These are phyloP conservation scores for Cynanchum wilfordii DNA, from an alignment of 257 asterid species.

Conservation along the genomic window DNA sequence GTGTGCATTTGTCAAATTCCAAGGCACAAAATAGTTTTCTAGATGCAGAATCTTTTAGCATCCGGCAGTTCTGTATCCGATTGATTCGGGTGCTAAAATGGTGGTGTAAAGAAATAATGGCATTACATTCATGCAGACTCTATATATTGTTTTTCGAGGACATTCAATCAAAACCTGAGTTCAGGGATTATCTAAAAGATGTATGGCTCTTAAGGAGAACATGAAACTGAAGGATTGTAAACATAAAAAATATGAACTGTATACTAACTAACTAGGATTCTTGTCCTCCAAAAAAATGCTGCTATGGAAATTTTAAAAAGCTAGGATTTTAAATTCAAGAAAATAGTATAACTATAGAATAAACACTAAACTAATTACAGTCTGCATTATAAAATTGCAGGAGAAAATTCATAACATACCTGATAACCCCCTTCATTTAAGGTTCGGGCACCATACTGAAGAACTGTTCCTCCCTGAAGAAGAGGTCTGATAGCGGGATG, in stretches of 20 bases:
- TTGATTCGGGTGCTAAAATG: neutral
- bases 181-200: too few species aligned
- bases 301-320: neutral
- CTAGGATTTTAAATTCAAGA: neutral
- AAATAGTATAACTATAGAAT: neutral
- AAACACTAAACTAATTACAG: neutral
- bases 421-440: conserved; percentile 98
- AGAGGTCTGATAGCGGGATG: conserved; percentile 82
- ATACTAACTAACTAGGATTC: neutral
- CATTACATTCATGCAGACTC: neutral
- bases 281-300: neutral
- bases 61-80: neutral
- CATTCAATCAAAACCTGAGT: neutral
- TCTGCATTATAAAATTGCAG: neutral
- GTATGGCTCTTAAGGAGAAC: neutral
- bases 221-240: neutral
- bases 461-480: conserved; percentile 78
- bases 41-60: neutral
- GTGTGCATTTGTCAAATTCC: neutral
- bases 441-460: conserved; percentile 94
- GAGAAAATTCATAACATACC: conserved; percentile 31
- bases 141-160: neutral
- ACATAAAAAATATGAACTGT: neutral
- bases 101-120: neutral
- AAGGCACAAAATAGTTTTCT: neutral